These are phyloP conservation scores for Starmerella scarabaei DNA, from an alignment of 805 yeast genomes.

Conservation along the genomic window DNA sequence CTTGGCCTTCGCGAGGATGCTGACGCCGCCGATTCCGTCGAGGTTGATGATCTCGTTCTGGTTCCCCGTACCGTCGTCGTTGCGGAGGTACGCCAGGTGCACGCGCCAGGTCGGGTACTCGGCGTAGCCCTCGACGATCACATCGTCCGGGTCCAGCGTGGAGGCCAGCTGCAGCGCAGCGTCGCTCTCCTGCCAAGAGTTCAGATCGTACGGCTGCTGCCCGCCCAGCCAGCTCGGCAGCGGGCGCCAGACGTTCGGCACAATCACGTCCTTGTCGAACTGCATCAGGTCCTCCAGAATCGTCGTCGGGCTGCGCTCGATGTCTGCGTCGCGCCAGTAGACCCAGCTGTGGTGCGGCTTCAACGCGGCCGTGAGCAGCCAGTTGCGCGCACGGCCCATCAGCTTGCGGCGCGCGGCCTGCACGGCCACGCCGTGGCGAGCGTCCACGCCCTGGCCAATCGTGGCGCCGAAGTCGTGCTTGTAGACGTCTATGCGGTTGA, in stretches of 20 bases:
- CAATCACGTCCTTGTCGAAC: conserved; percentile 81
- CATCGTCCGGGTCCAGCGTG: conserved; percentile 74
- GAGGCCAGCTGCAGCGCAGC: conserved; percentile 40
- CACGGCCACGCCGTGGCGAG: conserved; percentile 89
- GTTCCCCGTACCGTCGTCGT: conserved; percentile 68
- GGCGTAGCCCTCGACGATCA: conserved; percentile 95
- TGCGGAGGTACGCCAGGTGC: conserved; percentile 83
- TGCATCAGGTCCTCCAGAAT: conserved; percentile 85
- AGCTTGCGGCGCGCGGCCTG: conserved; percentile 90
- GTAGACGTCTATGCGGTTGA: conserved; percentile 65
- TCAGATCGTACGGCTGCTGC: conserved; percentile 89
- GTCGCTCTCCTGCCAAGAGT: conserved; percentile 87
- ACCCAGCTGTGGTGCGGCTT: conserved; percentile 92
- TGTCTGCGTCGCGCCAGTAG: conserved; percentile 96
- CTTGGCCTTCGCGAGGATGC: conserved; percentile 70
- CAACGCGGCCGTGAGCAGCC: conserved; percentile 77
- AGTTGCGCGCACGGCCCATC: conserved; percentile 92
- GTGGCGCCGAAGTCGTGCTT: conserved; percentile 89
- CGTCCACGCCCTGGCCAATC: conserved; percentile 85
- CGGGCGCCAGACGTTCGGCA: conserved; percentile 97
- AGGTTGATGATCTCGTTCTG: conserved; percentile 80
- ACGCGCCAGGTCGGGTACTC: conserved; percentile 98
- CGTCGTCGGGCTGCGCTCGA: conserved; percentile 77
- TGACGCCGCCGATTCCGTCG: conserved; percentile 95
- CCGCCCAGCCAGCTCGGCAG: conserved; percentile 78